Evolutionary conservation across 495 filamentous ascomycete genomes (phyloP), one percentile per base, ranked within the genome.

Genomic region (Hypoxylon fuscum): DNA sequence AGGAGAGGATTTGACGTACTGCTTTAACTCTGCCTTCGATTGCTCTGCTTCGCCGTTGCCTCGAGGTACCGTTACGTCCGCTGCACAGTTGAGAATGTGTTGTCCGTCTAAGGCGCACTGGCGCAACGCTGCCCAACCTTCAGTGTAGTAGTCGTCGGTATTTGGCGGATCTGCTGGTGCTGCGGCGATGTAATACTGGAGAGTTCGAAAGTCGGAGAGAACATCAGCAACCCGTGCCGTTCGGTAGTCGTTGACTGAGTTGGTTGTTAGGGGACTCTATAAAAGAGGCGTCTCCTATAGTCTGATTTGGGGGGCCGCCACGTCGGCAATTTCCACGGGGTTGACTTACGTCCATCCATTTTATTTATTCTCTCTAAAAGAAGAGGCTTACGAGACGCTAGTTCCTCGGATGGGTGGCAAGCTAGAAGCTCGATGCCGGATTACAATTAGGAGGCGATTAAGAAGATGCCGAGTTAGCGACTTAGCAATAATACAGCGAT

Each of bases 221-320:
- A 96, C 79, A 73, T 96, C 90, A 70, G 89, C 86, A 70, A 97
- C 85, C 72, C 93, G 87, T 68, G 87, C 79, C 57, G 89, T 88
- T 71, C 92, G 89, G 68, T 87, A 88, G 64, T 92, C 85, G 76
- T 97, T 96, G 59, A 96, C 92, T 96, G n/a, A 71, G 37, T 47
- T 38, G 21, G 12, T 48, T 37, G 72, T 77, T 74, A 77, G 75
- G 64, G 46, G 21, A 17, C 20, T 32, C 51, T 32, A 51, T 37
- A 21, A 29, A 42, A 42, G 42, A 43, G 55, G 47, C n/a, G 55
- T 48, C 50, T 50, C 54, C 49, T 43, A 55, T 44, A 47, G 23
- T 29, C 35, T 9, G 20, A 23, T 12, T 40, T 49, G 48, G 46
- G 15, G 15, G 15, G 40, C 34, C 49, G 27, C 31, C 35, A 46